Conservation (phyloP, 2,329 filamentous ascomycete species). For the Niveomyces coronatus region DNA sequence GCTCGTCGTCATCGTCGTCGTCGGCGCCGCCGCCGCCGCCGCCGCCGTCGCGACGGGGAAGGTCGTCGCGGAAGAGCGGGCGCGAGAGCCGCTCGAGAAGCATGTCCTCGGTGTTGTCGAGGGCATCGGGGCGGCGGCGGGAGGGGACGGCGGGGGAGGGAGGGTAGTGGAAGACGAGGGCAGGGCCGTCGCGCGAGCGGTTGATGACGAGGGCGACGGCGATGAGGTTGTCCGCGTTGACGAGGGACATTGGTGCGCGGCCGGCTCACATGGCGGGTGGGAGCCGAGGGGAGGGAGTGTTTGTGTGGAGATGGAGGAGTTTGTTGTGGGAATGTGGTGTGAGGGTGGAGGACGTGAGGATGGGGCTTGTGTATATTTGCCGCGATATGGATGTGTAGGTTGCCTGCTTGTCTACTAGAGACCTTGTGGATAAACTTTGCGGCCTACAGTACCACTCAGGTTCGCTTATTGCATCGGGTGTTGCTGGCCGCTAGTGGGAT, state of each 20-base stretch:
- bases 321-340: not conserved
- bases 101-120: slow-evolving; percentile 35
- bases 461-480: too few species aligned
- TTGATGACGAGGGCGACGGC: slow-evolving; percentile 66
- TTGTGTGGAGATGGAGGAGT: not conserved
- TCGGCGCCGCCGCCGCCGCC: not conserved
- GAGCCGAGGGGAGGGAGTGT: not conserved
- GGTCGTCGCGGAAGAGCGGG: slow-evolving; percentile 22
- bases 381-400: too few species aligned
- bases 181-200: slow-evolving; percentile 66
- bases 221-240: slow-evolving; percentile 47
- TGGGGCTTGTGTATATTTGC: too few species aligned
- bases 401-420: too few species aligned
- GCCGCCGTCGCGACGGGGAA: slow-evolving; percentile 25
- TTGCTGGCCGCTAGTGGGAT: too few species aligned
- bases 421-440: too few species aligned
- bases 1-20: slow-evolving; percentile 35
- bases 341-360: too few species aligned
- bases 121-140: slow-evolving; percentile 23
- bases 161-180: slow-evolving; percentile 84
- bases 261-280: not conserved
- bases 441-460: too few species aligned
- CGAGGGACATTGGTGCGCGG: slow-evolving; percentile 32
- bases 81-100: slow-evolving; percentile 37
- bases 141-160: slow-evolving; percentile 33